phyloP scores from a whole-genome alignment of 345 rosid species.

The Gossypium thurberi region DNA sequence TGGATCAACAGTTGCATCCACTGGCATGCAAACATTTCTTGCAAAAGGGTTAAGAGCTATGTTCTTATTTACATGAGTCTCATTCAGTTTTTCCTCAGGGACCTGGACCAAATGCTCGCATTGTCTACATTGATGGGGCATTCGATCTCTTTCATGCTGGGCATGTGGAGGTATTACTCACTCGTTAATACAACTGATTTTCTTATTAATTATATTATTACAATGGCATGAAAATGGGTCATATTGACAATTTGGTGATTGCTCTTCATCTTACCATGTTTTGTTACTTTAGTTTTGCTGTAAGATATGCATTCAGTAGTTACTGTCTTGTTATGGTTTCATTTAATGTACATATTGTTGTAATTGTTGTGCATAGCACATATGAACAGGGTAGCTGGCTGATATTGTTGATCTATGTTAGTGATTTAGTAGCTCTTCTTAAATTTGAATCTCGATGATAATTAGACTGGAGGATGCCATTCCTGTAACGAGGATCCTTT shows the following conservation, averaged over 20 bases:
- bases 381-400: neutral
- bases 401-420: neutral
- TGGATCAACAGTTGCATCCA: neutral
- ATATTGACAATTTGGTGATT: neutral
- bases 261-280: neutral
- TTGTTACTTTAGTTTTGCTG: neutral
- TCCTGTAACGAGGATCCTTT: neutral
- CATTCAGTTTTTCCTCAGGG: conserved; percentile 39
- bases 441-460: neutral
- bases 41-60: neutral
- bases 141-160: conserved; percentile 99
- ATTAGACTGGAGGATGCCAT: neutral
- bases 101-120: conserved; percentile 77
- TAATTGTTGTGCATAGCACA: neutral
- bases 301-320: neutral
- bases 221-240: neutral
- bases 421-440: neutral
- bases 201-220: neutral
- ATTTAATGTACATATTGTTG: neutral
- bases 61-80: neutral
- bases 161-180: conserved; percentile 74
- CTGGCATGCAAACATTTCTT: neutral
- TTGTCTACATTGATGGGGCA: conserved; percentile 90
- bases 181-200: neutral
- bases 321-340: neutral